Base-by-base conservation (phyloP, 2,329 filamentous ascomycete genomes). In the Neurospora crassa region DNA sequence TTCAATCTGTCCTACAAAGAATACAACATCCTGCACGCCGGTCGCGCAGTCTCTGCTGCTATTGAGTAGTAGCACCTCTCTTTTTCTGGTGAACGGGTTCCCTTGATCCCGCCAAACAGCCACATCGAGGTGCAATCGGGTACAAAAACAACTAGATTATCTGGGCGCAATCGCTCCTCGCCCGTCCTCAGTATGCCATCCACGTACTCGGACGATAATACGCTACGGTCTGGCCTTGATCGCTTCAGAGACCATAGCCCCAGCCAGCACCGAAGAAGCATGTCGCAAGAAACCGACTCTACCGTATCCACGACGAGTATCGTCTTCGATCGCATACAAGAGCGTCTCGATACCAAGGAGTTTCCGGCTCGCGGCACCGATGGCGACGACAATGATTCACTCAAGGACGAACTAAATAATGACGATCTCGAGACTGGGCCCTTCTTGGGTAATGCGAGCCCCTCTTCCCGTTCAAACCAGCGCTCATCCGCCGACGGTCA, bases 291-390 rank as follows among this genome's bases (percentile, higher is more conserved):
- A 73, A 93, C 92, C 3, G 80, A 88, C 67, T 92, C 91, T n/a
- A 91, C 91, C 53, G 90, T 89, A n/a, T 96, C 92, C 42, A 95
- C 92, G 12, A 94, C 91, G 4, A 95, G 92, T 76, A 85, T 96
- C 16, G 88, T 96, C 70, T 92, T 96, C 78, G 92, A 96, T 75
- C 89, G 91, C 74, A 86, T 95, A 75, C 86, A 88, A 76, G 90
- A 92, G 78, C 80, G 82, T 67, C 80, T 83, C 40, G 76, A 73
- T 53, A 73, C 71, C 34, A 75, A 74, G 40, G 71, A 75, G 78
- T 63, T 63, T 5, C 84, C 79, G 77, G 75, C 71, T 16, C 76
- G 78, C 71, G 75, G 79, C 68, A 74, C 73, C 71, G 75, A 76
- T 43, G 76, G 80, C 77, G 80, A 84, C 78, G 81, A 86, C 72